Percentiles rank a stretch among this genome's conserved stretches.
Conservation (phyloP, 345 rosid genomes). For the Eutrema japonicum region DNA sequence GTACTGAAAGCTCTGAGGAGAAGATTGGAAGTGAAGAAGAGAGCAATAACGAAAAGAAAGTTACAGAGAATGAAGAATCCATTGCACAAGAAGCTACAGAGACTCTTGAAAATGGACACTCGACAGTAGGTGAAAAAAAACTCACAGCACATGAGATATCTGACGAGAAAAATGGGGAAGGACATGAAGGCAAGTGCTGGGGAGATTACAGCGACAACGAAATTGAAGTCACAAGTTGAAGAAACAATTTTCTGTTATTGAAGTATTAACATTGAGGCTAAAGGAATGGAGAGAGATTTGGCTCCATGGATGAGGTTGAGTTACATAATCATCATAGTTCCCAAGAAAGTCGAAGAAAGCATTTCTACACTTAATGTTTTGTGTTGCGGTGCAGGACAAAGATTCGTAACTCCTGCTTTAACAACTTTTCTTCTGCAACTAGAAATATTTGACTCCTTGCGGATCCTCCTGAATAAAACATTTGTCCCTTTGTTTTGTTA, state of each 20-base stretch:
- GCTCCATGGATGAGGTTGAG: slow-evolving; percentile 37
- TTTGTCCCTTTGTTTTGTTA: neutral
- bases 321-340: slow-evolving; percentile 24
- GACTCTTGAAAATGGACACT: slow-evolving; percentile 46
- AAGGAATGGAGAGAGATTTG: slow-evolving; percentile 32
- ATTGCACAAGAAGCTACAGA: slow-evolving; percentile 44
- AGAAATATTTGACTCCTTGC: slow-evolving; percentile 23
- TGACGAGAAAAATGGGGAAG: slow-evolving; percentile 44
- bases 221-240: slow-evolving; percentile 67
- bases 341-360: slow-evolving; percentile 19
- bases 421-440: slow-evolving; percentile 34
- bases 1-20: slow-evolving; percentile 44
- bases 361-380: slow-evolving; percentile 26
- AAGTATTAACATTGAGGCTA: slow-evolving; percentile 45
- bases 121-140: slow-evolving; percentile 33
- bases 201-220: slow-evolving; percentile 85
- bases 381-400: slow-evolving; percentile 32
- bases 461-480: slow-evolving; percentile 21
- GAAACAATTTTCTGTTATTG: slow-evolving; percentile 23
- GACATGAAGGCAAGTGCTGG: slow-evolving; percentile 67
- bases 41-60: slow-evolving; percentile 43
- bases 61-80: slow-evolving; percentile 48
- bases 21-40: slow-evolving; percentile 51
- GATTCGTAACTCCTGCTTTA: slow-evolving; percentile 29
- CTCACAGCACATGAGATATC: slow-evolving; percentile 47